Conservation (phyloP, 2,329 filamentous ascomycete species). For the Cercospora sp. region DNA sequence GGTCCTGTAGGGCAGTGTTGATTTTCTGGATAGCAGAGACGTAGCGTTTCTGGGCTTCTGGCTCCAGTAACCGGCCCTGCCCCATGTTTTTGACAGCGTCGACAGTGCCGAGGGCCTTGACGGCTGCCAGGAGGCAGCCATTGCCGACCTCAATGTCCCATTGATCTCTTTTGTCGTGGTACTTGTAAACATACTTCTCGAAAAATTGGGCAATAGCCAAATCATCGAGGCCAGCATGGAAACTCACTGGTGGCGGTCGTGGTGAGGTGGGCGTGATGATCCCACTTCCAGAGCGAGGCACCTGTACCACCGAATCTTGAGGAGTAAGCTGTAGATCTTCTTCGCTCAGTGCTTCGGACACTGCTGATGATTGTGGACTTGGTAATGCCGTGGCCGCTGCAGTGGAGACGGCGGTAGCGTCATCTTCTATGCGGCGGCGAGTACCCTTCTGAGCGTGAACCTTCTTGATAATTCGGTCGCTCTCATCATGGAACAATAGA, state of each 20-base stretch:
- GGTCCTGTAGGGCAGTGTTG: slow-evolving; percentile 17
- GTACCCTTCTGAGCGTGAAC: slow-evolving; percentile 18
- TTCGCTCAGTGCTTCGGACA: background rate
- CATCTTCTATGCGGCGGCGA: slow-evolving; percentile 12
- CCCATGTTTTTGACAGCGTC: slow-evolving; percentile 17
- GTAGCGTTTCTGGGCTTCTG: slow-evolving; percentile 20
- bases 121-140: slow-evolving; percentile 17
- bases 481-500: slow-evolving; percentile 24
- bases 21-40: slow-evolving; percentile 17
- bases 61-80: slow-evolving; percentile 2
- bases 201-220: slow-evolving; percentile 21
- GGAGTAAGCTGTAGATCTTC: background rate
- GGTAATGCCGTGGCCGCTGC: background rate
- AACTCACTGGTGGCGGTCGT: background rate
- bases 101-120: slow-evolving; percentile 19
- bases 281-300: background rate
- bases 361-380: background rate
- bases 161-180: slow-evolving; percentile 18
- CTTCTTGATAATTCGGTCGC: slow-evolving; percentile 18
- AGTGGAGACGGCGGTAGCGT: background rate
- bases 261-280: background rate
- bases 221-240: slow-evolving; percentile 13
- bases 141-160: slow-evolving; percentile 22
- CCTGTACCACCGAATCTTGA: background rate
- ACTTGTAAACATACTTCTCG: slow-evolving; percentile 21